These are phyloP conservation scores for Lithospermum erythrorhizon DNA, from an alignment of 257 asterid species.

Conservation along the genomic window DNA sequence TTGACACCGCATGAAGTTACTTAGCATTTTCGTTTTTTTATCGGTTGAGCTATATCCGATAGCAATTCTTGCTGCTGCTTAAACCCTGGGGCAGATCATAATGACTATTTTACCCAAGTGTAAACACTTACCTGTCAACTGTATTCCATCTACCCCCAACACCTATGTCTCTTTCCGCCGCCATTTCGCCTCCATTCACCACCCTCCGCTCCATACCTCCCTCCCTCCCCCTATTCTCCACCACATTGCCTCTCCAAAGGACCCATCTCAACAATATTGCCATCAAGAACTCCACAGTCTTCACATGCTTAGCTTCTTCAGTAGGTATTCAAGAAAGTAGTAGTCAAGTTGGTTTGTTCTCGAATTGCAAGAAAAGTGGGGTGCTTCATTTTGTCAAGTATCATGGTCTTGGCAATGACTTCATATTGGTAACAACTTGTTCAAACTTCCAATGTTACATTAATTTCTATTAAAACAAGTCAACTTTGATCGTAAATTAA, in stretches of 20 bases:
- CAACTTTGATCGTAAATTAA: too few relatives aligned
- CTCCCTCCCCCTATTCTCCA: conserved; percentile 4
- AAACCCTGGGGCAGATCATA: too few relatives aligned
- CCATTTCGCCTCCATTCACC: conserved; percentile 27
- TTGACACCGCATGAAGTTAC: too few relatives aligned
- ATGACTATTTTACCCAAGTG: too few relatives aligned
- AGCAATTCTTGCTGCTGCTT: too few relatives aligned
- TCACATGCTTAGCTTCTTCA: conserved; percentile 27
- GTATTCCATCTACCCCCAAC: too few relatives aligned
- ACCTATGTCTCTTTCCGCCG: too few relatives aligned
- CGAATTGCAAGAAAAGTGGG: conserved; percentile 41
- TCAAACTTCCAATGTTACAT: too few relatives aligned
- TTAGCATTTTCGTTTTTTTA: too few relatives aligned
- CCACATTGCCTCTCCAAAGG: conserved; percentile 12
- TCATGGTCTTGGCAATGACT: conserved; percentile 83
- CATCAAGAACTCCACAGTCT: conserved; percentile 14
- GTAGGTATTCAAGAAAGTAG: conserved; percentile 4
- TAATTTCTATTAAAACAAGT: too few relatives aligned
- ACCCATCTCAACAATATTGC: conserved; percentile 9
- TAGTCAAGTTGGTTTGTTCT: conserved; percentile 30
- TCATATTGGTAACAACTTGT: conserved; percentile 42
- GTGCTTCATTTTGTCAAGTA: conserved; percentile 67
- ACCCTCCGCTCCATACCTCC: conserved; percentile 21
- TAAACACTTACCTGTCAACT: too few relatives aligned
- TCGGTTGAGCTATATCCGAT: too few relatives aligned